Conservation (phyloP, 352 stramenopile species). For the Pythium grandisporangium region DNA sequence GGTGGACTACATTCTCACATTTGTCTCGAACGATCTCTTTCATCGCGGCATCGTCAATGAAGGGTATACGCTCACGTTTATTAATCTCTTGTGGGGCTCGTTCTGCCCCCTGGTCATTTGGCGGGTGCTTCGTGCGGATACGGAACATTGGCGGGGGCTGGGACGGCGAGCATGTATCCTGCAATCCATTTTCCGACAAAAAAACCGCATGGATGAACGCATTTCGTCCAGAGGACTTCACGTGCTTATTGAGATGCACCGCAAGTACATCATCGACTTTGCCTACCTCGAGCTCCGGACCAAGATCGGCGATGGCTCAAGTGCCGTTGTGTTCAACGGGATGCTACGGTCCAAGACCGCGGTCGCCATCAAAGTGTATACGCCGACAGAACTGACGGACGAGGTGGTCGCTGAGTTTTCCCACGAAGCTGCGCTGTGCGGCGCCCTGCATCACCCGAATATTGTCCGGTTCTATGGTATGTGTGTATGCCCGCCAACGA, state of each 20-base stretch:
- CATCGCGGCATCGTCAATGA: background rate
- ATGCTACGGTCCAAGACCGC: background rate
- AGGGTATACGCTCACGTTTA: background rate
- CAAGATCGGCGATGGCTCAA: background rate
- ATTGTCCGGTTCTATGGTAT: background rate
- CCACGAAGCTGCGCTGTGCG: background rate
- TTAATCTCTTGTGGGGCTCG: background rate
- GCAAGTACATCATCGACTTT: constrained; percentile 62
- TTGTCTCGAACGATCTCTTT: background rate
- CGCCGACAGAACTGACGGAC: background rate
- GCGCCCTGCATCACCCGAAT: background rate
- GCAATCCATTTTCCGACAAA: background rate
- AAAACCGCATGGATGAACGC: constrained; percentile 21
- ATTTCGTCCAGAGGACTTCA: constrained; percentile 54
- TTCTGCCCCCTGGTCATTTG: background rate
- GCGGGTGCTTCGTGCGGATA: background rate
- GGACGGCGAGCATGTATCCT: background rate
- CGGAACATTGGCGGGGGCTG: background rate
- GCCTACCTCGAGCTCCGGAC: constrained; percentile 26
- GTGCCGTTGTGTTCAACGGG: background rate
- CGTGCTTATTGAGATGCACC: constrained; percentile 58
- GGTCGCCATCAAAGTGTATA: background rate
- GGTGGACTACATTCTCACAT: background rate
- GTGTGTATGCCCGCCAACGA: background rate
- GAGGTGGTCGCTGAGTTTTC: background rate